These are phyloP conservation scores for Saturnispora serradocipensis DNA, from an alignment of 805 yeast genomes.

Conservation along the genomic window DNA sequence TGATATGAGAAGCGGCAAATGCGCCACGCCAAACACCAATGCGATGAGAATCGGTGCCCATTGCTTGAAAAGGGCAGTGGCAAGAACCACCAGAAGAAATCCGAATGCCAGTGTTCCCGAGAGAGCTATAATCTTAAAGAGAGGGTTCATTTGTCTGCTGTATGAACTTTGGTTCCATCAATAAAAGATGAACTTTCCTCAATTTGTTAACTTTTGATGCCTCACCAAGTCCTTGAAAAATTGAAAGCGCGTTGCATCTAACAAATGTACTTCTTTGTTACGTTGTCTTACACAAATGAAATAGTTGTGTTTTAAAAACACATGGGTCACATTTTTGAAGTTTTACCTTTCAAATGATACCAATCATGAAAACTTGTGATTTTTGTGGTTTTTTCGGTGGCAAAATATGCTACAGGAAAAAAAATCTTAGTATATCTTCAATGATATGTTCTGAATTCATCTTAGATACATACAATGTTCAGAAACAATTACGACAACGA, in stretches of 20 bases:
- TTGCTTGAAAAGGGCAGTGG: conserved; percentile 80
- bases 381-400: conserved; percentile 5
- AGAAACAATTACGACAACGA: conserved; percentile 99
- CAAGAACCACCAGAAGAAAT: conserved; percentile 75
- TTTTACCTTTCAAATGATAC: background rate
- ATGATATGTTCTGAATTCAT: background rate
- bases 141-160: conserved; percentile 37
- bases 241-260: background rate
- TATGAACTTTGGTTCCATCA: background rate
- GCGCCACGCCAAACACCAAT: conserved; percentile 56
- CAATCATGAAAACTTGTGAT: background rate
- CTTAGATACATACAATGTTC: conserved; percentile 37
- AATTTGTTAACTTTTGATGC: background rate
- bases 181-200: background rate
- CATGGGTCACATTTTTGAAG: background rate
- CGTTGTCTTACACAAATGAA: background rate
- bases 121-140: conserved; percentile 69
- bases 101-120: conserved; percentile 81
- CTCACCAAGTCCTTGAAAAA: no score
- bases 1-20: conserved; percentile 59
- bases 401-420: background rate
- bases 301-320: background rate
- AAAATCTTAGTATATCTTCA: background rate
- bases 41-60: conserved; percentile 82
- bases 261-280: background rate